Percentiles rank a stretch among this genome's conserved stretches.
Conservation (phyloP, 2,329 filamentous ascomycete species). For the Nemania sp. region DNA sequence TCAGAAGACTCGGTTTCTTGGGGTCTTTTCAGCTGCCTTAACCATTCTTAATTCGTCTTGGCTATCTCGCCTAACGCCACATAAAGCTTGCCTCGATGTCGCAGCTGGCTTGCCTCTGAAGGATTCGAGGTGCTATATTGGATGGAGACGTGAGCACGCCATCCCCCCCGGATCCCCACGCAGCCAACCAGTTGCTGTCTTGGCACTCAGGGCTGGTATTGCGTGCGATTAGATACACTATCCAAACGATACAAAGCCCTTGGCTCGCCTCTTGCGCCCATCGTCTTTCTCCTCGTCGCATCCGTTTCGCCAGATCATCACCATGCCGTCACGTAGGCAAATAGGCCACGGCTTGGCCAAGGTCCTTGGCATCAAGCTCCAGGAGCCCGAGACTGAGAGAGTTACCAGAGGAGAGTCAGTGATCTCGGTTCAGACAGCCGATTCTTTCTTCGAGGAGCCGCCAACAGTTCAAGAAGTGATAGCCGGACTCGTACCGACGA, state of each 20-base stretch:
- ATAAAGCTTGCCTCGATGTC: slow-evolving; percentile 14
- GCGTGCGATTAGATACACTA: slow-evolving; percentile 3
- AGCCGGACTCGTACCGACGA: slow-evolving; percentile 61
- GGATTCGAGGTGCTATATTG: slow-evolving; percentile 13
- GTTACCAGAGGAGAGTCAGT: slow-evolving; percentile 78
- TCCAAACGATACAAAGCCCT: slow-evolving; percentile 18
- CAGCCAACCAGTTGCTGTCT: slow-evolving; percentile 22
- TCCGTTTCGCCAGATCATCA: slow-evolving; percentile 4
- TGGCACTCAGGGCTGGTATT: slow-evolving; percentile 10
- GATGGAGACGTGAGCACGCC: slow-evolving; percentile 27
- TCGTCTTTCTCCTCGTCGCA: slow-evolving; percentile 3
- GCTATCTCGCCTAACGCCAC: background rate
- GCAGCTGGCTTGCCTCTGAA: slow-evolving; percentile 9
- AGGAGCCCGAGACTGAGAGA: slow-evolving; percentile 67
- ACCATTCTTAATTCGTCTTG: background rate
- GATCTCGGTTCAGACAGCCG: slow-evolving; percentile 71
- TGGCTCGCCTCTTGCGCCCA: slow-evolving; percentile 2
- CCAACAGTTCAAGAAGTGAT: slow-evolving; percentile 78
- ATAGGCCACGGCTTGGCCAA: slow-evolving; percentile 76
- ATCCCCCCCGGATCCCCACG: slow-evolving; percentile 14
- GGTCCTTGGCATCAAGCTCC: slow-evolving; percentile 78
- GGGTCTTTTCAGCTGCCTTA: background rate
- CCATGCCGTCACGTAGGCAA: slow-evolving; percentile 55
- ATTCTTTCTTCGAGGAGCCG: slow-evolving; percentile 81
- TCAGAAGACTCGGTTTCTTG: background rate